Percentiles rank a stretch among this genome's conserved stretches.
phyloP scores from a whole-genome alignment of 257 asterid species.

The Mitragyna speciosa region DNA sequence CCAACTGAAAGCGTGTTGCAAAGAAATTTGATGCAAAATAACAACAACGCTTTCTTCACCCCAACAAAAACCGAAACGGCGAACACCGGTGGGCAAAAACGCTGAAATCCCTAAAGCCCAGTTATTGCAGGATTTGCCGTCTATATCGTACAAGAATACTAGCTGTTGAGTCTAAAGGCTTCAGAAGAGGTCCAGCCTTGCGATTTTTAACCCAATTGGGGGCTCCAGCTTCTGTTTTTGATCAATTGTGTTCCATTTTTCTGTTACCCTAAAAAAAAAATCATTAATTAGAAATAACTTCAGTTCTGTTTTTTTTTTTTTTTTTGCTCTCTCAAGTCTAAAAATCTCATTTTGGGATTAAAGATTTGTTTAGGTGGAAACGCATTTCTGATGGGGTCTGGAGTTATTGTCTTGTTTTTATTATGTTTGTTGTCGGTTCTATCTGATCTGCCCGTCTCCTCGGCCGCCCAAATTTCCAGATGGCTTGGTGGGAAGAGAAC shows the following conservation, averaged over 20 bases:
- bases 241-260: too few relatives aligned
- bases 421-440: slow-evolving; percentile 31
- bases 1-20: not conserved
- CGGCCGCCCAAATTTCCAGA: slow-evolving; percentile 41
- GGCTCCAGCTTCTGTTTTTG: not conserved
- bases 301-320: not conserved
- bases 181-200: not conserved
- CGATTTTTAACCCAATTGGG: not conserved
- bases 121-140: not conserved
- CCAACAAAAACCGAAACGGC: not conserved
- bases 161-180: not conserved
- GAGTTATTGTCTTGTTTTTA: slow-evolving; percentile 38
- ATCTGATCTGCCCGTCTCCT: slow-evolving; percentile 24
- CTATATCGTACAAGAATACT: not conserved
- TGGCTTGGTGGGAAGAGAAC: slow-evolving; percentile 32
- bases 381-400: slow-evolving; percentile 42
- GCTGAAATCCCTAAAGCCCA: not conserved
- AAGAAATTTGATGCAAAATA: too few relatives aligned
- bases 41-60: not conserved
- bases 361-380: slow-evolving; percentile 4
- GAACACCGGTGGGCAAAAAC: slow-evolving; percentile 11
- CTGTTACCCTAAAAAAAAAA: not conserved
- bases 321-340: not conserved
- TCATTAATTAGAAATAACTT: not conserved
- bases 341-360: not conserved